Evolutionary conservation across 208 protist genomes (phyloP).

Genomic region (Wallacemonas sp.): DNA sequence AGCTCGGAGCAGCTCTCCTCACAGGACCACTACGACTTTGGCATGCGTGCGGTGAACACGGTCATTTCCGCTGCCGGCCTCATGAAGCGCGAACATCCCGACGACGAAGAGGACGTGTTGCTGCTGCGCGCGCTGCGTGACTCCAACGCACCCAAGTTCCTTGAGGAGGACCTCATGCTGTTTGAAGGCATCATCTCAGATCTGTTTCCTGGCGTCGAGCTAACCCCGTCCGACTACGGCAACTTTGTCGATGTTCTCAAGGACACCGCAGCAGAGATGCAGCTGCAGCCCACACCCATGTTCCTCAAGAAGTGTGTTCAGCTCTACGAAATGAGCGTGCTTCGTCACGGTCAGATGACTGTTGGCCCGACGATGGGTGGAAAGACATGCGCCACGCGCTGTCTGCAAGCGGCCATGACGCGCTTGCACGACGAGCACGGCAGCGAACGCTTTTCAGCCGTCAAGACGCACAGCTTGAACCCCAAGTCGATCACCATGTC

Average conservation of each 20-base stretch:
- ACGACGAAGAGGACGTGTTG: constrained; percentile 93
- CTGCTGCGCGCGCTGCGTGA: constrained; percentile 95
- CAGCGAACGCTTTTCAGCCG: constrained; percentile 78
- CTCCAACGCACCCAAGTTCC: constrained; percentile 98
- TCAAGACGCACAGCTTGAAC: constrained; percentile 92
- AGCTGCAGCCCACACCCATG: constrained; percentile 92
- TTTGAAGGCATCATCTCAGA: constrained; percentile 97
- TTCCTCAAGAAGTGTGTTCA: constrained; percentile 97
- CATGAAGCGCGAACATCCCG: constrained; percentile 94
- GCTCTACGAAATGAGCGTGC: constrained; percentile 97
- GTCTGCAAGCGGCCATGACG: constrained; percentile 88
- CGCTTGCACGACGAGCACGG: constrained; percentile 62
- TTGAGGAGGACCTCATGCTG: constrained; percentile 91
- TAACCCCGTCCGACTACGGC: constrained; percentile 92
- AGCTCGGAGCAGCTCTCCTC: constrained; percentile 97
- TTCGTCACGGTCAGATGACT: constrained; percentile 98
- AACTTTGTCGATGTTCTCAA: constrained; percentile 79
- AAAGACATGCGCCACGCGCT: constrained; percentile 90
- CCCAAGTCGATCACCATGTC: constrained; percentile 98
- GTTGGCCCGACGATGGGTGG: constrained; percentile 96
- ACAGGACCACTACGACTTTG: constrained; percentile 99
- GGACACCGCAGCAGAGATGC: constrained; percentile 56
- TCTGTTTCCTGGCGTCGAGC: constrained; percentile 95
- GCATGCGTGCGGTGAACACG: constrained; percentile 98
- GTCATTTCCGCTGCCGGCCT: constrained; percentile 96